These are phyloP conservation scores for Pogostemon cablin DNA, from an alignment of 257 asterid species.

Conservation along the genomic window DNA sequence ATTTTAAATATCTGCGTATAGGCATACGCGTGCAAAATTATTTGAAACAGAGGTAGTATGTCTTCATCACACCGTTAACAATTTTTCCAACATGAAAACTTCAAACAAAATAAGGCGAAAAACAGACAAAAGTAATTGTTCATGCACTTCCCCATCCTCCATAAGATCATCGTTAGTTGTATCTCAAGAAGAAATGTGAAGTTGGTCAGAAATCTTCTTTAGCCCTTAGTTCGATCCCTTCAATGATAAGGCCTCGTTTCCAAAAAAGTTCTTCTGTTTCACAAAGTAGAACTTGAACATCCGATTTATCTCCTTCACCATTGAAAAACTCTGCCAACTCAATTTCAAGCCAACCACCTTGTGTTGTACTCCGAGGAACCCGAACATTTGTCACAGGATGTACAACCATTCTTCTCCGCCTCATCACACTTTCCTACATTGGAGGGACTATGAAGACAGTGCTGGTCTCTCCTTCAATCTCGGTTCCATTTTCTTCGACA, in stretches of 20 bases:
- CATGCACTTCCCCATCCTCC: neutral
- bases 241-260: slow-evolving; percentile 36
- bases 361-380: slow-evolving; percentile 12
- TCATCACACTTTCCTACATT: too few species aligned
- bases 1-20: too few species aligned
- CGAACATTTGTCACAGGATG: neutral
- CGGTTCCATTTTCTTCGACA: neutral
- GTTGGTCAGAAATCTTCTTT: neutral
- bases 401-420: neutral
- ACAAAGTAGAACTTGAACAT: slow-evolving; percentile 20
- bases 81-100: too few species aligned
- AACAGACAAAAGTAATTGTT: neutral
- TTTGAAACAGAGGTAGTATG: too few species aligned
- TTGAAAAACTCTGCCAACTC: slow-evolving; percentile 39
- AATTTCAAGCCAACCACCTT: slow-evolving; percentile 42
- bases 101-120: too few species aligned
- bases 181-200: too few species aligned
- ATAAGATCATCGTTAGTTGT: neutral
- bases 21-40: too few species aligned
- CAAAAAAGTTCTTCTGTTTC: slow-evolving; percentile 16
- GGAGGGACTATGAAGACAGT: slow-evolving; percentile 22
- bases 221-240: slow-evolving; percentile 48
- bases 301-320: slow-evolving; percentile 28
- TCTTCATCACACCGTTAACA: too few species aligned
- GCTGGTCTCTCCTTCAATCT: neutral